Conservation (phyloP, 208 protist genomes). For the Acanthamoeba polyphaga region DNA sequence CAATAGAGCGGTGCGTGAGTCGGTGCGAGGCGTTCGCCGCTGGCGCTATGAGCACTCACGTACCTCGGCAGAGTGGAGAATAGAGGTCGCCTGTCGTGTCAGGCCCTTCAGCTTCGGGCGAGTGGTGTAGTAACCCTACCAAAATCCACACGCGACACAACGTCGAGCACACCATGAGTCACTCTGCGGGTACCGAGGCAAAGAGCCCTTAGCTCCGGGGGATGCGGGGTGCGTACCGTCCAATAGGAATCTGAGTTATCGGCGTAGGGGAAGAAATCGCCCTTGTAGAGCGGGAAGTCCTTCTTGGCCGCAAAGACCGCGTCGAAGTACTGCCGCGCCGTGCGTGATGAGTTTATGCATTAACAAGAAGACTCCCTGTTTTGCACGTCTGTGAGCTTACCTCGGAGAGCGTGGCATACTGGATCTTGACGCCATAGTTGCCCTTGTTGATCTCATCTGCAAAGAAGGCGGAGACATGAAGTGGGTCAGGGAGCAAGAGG, state of each 20-base stretch:
- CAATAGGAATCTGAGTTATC: constrained; percentile 86
- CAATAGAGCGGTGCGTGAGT: not conserved
- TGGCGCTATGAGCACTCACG: too few relatives aligned
- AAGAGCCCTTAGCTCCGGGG: not conserved
- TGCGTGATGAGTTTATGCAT: not conserved
- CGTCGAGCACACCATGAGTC: not conserved
- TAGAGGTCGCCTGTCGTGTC: constrained; percentile 23
- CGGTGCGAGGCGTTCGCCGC: not conserved
- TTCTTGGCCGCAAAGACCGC: constrained; percentile 65
- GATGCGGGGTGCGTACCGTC: constrained; percentile 71
- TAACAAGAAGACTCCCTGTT: not conserved
- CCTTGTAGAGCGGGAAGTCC: constrained; percentile 79
- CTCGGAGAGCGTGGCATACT: constrained; percentile 74
- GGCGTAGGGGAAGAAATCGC: constrained; percentile 89
- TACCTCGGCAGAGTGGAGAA: constrained; percentile 72
- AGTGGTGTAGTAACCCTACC: constrained; percentile 84
- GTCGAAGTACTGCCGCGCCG: constrained; percentile 85
- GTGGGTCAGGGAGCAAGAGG: not conserved
- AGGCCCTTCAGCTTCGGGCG: constrained; percentile 81
- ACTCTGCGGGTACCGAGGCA: not conserved
- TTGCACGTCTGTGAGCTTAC: not conserved
- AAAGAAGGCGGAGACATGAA: not conserved
- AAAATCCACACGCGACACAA: not conserved
- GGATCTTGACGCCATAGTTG: constrained; percentile 69
- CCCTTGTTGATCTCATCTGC: constrained; percentile 77